A percentile compares a stretch with the other conserved stretches of the same genome.
Evolutionary conservation across 805 yeast genomes (phyloP).

Genomic region (Brettanomyces sp.): DNA sequence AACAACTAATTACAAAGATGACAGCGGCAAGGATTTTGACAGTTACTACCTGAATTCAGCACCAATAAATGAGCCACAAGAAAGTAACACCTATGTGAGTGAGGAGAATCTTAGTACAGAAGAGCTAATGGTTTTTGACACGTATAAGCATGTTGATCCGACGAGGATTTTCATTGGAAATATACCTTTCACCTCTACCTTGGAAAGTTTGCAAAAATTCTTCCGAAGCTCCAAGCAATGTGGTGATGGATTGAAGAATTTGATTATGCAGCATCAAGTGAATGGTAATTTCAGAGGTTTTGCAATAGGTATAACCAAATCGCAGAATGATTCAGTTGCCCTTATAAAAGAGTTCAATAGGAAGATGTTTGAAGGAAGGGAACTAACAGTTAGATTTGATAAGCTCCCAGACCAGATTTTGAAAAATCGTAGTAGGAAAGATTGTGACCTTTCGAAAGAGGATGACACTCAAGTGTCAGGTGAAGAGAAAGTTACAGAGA

Average conservation of each 20-base stretch:
- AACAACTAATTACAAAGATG: not conserved
- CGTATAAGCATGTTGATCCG: conserved; percentile 29
- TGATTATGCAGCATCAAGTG: conserved; percentile 9
- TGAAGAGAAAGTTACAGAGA: not conserved
- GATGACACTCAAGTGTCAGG: conserved; percentile 3
- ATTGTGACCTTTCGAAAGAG: conserved; percentile 1
- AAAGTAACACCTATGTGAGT: not conserved
- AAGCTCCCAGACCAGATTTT: conserved; percentile 34
- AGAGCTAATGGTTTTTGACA: conserved; percentile 15
- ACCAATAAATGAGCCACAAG: too few relatives aligned
- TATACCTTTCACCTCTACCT: conserved; percentile 34
- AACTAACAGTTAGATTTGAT: conserved; percentile 53
- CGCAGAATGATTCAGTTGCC: conserved; percentile 35
- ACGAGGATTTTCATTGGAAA: conserved; percentile 46
- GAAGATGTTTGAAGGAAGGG: conserved; percentile 47
- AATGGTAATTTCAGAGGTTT: conserved; percentile 46
- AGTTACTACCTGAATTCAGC: not conserved
- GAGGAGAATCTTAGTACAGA: conserved; percentile 16
- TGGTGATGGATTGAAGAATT: not conserved
- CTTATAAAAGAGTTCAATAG: conserved; percentile 45
- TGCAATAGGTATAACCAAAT: conserved; percentile 49
- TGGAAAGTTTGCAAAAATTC: conserved; percentile 2
- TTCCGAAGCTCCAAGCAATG: not conserved
- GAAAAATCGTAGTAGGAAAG: conserved; percentile 16
- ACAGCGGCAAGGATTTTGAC: not conserved